A percentile compares a stretch with the other conserved stretches of the same genome.
Evolutionary conservation across 306 rosid species (phyloP).

Genomic region (Inga oerstediana): DNA sequence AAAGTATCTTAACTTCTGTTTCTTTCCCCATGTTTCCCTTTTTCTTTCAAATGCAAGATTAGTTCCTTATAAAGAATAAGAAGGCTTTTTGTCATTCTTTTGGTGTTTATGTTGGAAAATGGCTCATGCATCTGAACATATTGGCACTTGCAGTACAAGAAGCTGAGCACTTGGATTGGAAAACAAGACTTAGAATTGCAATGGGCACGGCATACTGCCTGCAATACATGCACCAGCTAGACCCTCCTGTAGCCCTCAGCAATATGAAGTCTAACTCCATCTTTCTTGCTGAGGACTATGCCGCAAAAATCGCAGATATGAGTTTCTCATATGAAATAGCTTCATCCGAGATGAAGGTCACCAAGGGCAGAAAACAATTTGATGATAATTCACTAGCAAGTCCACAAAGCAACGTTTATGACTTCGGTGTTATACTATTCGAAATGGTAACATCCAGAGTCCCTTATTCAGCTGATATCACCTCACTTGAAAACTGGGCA

Average conservation of each 20-base stretch:
- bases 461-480: conserved; percentile 63
- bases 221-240: conserved; percentile 76
- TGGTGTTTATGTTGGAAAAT: conserved; percentile 34
- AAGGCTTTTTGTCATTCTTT: conserved; percentile 1
- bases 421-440: conserved; percentile 75
- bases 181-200: conserved; percentile 72
- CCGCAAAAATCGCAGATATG: conserved; percentile 71
- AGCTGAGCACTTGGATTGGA: conserved; percentile 96
- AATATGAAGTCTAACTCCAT: conserved; percentile 66
- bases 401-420: conserved; percentile 57
- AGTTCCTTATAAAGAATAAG: neutral
- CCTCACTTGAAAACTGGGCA: conserved; percentile 69
- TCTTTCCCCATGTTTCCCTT: neutral
- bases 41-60: conserved; percentile 16
- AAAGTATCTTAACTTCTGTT: conserved; percentile 18
- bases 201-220: conserved; percentile 90
- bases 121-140: conserved; percentile 28
- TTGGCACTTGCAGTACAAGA: conserved; percentile 70
- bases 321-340: conserved; percentile 60
- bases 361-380: conserved; percentile 32
- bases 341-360: conserved; percentile 38
- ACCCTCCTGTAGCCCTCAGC: conserved; percentile 63
- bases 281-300: conserved; percentile 81
- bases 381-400: conserved; percentile 42
- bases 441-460: conserved; percentile 81